Percentiles rank a stretch among this genome's conserved stretches.
Evolutionary conservation across 2,329 filamentous ascomycete species (phyloP).

Genomic region (Aquanectria penicillioides): DNA sequence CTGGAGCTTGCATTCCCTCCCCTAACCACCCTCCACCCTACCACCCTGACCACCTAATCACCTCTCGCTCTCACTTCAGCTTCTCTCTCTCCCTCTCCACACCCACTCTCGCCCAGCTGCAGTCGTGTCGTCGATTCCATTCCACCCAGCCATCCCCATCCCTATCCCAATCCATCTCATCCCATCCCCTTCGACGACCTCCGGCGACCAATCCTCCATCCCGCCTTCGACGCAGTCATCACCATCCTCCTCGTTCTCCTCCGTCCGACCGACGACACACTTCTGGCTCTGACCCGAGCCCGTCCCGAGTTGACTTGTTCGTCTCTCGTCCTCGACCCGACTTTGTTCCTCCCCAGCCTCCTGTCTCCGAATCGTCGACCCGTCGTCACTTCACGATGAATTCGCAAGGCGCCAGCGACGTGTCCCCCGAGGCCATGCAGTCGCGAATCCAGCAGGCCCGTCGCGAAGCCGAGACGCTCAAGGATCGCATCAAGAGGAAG

Average conservation of each 20-base stretch:
- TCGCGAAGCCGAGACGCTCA: conserved; percentile 96
- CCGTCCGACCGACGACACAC: conserved; percentile 33
- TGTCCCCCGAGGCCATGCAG: conserved; percentile 85
- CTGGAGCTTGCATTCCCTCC: conserved; percentile 45
- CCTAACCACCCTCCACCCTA: conserved; percentile 39
- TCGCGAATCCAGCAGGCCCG: conserved; percentile 91
- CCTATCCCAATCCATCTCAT: conserved; percentile 15
- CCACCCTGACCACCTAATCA: too few relatives aligned
- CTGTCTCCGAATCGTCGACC: conserved; percentile 25
- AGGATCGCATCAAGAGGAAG: conserved; percentile 99
- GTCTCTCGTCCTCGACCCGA: conserved; percentile 31
- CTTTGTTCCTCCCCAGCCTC: conserved; percentile 23
- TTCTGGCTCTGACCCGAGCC: conserved; percentile 32
- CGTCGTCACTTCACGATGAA: conserved; percentile 59
- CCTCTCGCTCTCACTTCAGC: conserved; percentile 38
- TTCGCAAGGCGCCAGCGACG: conserved; percentile 66
- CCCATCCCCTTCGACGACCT: conserved; percentile 30
- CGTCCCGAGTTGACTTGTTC: conserved; percentile 34
- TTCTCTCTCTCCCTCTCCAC: conserved; percentile 47
- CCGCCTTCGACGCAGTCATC: conserved; percentile 32
- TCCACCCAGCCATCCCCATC: conserved; percentile 34
- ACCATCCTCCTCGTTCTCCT: conserved; percentile 20
- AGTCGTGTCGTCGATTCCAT: conserved; percentile 40
- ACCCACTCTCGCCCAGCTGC: conserved; percentile 35
- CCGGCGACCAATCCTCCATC: conserved; percentile 37